These are phyloP conservation scores for Cladophialophora bantiana DNA, from an alignment of 2,329 filamentous ascomycete genomes.

Conservation along the genomic window DNA sequence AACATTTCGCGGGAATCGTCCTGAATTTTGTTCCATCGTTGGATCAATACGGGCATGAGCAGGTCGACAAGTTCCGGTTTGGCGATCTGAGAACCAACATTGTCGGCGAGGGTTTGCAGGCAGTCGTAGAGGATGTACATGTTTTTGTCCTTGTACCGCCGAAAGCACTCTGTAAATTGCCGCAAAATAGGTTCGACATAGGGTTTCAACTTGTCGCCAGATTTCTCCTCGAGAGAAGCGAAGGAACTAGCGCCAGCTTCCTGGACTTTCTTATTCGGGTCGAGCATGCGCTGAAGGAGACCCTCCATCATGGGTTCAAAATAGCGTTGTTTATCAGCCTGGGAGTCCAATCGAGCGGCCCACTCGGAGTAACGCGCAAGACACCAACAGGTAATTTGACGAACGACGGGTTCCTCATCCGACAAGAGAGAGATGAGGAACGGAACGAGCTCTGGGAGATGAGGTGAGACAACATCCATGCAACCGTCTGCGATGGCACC, in stretches of 20 bases:
- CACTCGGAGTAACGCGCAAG: slow-evolving; percentile 91
- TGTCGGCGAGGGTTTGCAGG: slow-evolving; percentile 93
- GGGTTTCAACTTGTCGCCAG: slow-evolving; percentile 77
- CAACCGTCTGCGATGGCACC: slow-evolving; percentile 96
- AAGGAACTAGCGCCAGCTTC: slow-evolving; percentile 96
- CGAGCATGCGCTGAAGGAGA: slow-evolving; percentile 91
- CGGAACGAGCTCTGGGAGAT: slow-evolving; percentile 86
- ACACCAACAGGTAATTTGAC: slow-evolving; percentile 98
- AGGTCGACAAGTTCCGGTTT: slow-evolving; percentile 79
- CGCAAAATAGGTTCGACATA: slow-evolving; percentile 90
- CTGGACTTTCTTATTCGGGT: slow-evolving; percentile 97
- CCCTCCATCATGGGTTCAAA: slow-evolving; percentile 98
- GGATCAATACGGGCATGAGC: slow-evolving; percentile 91
- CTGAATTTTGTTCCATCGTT: slow-evolving; percentile 83
- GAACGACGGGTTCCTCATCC: slow-evolving; percentile 86
- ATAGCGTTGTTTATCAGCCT: slow-evolving; percentile 72
- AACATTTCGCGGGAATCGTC: slow-evolving; percentile 94
- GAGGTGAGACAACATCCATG: slow-evolving; percentile 85
- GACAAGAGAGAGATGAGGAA: slow-evolving; percentile 87
- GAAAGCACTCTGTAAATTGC: slow-evolving; percentile 91
- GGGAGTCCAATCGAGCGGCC: slow-evolving; percentile 78
- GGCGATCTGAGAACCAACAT: slow-evolving; percentile 82
- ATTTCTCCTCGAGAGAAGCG: slow-evolving; percentile 93
- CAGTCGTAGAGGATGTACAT: slow-evolving; percentile 99
- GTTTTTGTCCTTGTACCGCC: slow-evolving; percentile 96